Percentiles rank a stretch among this genome's conserved stretches.
phyloP scores from a whole-genome alignment of 805 yeast genomes.

The Zygosaccharomyces bailii region DNA sequence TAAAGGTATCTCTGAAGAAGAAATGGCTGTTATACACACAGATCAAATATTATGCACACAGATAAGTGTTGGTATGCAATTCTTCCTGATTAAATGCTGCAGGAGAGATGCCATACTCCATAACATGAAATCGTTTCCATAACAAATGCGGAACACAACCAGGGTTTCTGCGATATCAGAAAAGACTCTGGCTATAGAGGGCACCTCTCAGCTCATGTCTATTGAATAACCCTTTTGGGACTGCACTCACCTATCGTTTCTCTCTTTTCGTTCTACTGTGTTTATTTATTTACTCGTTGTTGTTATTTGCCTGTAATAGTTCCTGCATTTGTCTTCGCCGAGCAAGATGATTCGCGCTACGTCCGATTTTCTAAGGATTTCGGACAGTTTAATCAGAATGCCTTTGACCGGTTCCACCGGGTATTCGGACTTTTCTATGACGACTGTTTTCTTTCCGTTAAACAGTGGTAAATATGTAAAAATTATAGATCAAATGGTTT shows the following conservation, averaged over 20 bases:
- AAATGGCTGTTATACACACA: no score
- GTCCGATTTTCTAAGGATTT: neutral
- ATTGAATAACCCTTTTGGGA: neutral
- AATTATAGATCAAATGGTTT: no score
- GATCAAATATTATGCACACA: no score
- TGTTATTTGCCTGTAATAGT: neutral
- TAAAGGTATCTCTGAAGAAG: no score
- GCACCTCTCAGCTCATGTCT: neutral
- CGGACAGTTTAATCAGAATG: neutral
- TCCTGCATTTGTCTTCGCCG: neutral
- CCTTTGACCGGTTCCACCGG: no score
- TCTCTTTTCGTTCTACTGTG: neutral
- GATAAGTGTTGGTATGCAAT: neutral
- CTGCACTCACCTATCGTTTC: neutral
- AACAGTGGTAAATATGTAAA: no score
- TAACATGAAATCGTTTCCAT: neutral
- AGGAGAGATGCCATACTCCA: neutral
- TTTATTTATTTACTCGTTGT: neutral
- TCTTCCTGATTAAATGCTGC: neutral
- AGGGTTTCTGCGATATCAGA: neutral
- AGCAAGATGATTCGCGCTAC: neutral
- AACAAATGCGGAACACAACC: neutral
- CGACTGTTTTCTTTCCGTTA: no score
- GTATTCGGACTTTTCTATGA: no score
- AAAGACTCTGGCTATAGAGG: neutral